Evolutionary conservation across 768 basidiomycete species (phyloP).

Genomic region (Tubosaeta brunneosetosa): DNA sequence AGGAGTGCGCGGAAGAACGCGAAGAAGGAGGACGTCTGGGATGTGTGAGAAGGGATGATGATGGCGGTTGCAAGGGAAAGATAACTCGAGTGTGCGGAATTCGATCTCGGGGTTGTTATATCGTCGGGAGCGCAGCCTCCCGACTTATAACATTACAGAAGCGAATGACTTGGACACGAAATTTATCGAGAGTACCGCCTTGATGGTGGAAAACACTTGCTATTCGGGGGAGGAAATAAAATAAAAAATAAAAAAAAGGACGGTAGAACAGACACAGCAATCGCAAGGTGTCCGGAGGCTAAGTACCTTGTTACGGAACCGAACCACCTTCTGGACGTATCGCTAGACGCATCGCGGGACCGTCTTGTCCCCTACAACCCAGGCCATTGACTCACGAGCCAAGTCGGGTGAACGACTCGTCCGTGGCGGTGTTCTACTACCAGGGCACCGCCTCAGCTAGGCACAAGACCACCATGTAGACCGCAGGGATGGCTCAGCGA

Average conservation of each 20-base stretch:
- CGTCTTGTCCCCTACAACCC: neutral
- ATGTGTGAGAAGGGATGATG: conserved; percentile 17
- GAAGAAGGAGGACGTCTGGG: conserved; percentile 10
- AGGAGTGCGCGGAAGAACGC: conserved; percentile 7
- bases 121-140: conserved; percentile 27
- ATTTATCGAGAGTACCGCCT: conserved; percentile 19
- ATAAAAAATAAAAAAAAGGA: neutral
- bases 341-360: conserved; percentile 5
- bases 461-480: neutral
- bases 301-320: conserved; percentile 2
- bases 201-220: neutral
- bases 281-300: conserved; percentile 18
- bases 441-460: neutral
- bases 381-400: too few species aligned
- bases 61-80: conserved; percentile 8
- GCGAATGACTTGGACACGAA: conserved; percentile 8
- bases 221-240: too few species aligned
- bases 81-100: neutral
- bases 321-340: neutral
- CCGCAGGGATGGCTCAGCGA: neutral
- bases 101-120: conserved; percentile 10
- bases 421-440: neutral
- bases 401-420: too few species aligned
- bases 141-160: conserved; percentile 22
- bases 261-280: conserved; percentile 3